Evolutionary conservation across 352 stramenopile species (phyloP).

Genomic region (Globisporangium megalacanthum): DNA sequence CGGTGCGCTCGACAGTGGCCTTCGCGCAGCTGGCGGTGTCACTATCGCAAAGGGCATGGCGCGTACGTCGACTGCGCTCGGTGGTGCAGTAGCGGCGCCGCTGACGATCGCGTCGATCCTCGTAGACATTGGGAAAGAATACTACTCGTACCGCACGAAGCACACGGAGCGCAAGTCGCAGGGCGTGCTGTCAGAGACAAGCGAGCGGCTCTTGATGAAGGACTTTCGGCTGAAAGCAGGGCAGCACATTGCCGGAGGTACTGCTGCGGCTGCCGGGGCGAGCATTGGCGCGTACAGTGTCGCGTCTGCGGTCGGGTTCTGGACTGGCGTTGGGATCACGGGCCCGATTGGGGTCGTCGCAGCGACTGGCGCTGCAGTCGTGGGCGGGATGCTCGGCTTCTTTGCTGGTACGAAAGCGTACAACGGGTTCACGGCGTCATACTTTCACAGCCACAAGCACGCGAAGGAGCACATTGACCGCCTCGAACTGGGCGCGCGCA

Average conservation of each 20-base stretch:
- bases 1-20: constrained; percentile 74
- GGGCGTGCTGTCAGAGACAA: constrained; percentile 60
- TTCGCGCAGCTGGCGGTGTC: constrained; percentile 73
- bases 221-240: constrained; percentile 77
- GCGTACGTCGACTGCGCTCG: constrained; percentile 45
- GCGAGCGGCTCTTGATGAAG: constrained; percentile 78
- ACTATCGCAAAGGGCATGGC: constrained; percentile 71
- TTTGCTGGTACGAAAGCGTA: constrained; percentile 81
- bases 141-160: constrained; percentile 76
- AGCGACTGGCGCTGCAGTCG: constrained; percentile 69
- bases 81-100: constrained; percentile 62
- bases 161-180: constrained; percentile 65
- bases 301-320: constrained; percentile 64
- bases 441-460: constrained; percentile 73
- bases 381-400: constrained; percentile 79
- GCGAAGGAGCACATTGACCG: constrained; percentile 84
- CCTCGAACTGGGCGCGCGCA: constrained; percentile 69
- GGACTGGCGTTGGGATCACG: constrained; percentile 74
- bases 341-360: constrained; percentile 73
- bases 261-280: constrained; percentile 64
- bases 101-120: constrained; percentile 82
- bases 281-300: constrained; percentile 73
- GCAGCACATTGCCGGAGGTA: constrained; percentile 76
- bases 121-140: constrained; percentile 84
- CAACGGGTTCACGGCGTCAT: constrained; percentile 55